Evolutionary conservation across 805 yeast species (phyloP).

Genomic region (Sugiyamaella qingdaonensis): DNA sequence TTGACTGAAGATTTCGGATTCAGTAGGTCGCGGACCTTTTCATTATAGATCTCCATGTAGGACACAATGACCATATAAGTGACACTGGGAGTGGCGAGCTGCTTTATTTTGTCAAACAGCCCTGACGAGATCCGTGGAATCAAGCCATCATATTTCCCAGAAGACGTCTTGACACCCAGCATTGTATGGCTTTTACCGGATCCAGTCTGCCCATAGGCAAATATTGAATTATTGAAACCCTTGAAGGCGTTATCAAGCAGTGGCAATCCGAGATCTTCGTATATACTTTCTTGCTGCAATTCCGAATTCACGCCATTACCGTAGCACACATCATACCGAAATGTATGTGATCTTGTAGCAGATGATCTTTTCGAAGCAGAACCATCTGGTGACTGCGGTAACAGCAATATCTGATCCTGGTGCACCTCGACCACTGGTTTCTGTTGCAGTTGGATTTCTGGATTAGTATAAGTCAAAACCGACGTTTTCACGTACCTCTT

Average conservation of each 20-base stretch:
- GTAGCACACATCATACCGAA: slow-evolving; percentile 37
- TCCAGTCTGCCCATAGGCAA: slow-evolving; percentile 36
- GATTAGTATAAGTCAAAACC: not conserved
- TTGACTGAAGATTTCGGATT: slow-evolving; percentile 17
- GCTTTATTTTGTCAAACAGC: not conserved
- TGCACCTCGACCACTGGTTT: slow-evolving; percentile 19
- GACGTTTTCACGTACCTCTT: not conserved
- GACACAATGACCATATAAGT: slow-evolving; percentile 34
- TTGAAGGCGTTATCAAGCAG: slow-evolving; percentile 52
- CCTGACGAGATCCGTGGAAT: not conserved
- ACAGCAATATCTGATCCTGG: slow-evolving; percentile 17
- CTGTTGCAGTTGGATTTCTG: slow-evolving; percentile 20
- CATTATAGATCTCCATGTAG: slow-evolving; percentile 68
- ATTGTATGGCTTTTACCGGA: slow-evolving; percentile 39
- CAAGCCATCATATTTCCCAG: not conserved
- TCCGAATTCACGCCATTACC: slow-evolving; percentile 44
- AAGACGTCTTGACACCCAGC: slow-evolving; percentile 28
- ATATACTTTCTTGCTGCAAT: slow-evolving; percentile 51
- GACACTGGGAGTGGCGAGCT: no score
- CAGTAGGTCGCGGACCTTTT: slow-evolving; percentile 59
- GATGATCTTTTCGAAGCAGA: slow-evolving; percentile 13
- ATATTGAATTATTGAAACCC: slow-evolving; percentile 26
- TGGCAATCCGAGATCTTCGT: slow-evolving; percentile 52
- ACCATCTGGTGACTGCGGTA: slow-evolving; percentile 11
- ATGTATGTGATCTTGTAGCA: slow-evolving; percentile 30